phyloP scores from a whole-genome alignment of 148 eudicot species.

The Rheum nobile region DNA sequence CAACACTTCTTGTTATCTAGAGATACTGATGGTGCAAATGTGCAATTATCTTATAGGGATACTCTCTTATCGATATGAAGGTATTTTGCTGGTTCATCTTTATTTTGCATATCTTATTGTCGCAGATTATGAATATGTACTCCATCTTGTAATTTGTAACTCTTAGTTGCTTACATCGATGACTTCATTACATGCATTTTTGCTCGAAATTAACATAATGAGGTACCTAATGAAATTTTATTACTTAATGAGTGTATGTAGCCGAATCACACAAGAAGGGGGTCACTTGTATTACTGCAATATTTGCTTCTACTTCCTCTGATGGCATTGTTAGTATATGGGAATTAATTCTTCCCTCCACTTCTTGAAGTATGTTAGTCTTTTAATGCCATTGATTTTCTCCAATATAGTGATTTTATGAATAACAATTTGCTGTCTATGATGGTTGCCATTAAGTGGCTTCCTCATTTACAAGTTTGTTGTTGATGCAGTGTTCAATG shows the following conservation, averaged over 20 bases:
- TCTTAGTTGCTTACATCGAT: no score
- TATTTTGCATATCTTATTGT: background rate
- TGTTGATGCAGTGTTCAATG: background rate
- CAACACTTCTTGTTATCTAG: no score
- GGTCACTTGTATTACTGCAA: no score
- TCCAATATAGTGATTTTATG: background rate
- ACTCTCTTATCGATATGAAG: conserved; percentile 43
- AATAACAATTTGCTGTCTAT: background rate
- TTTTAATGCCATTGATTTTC: background rate
- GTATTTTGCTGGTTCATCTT: conserved; percentile 18
- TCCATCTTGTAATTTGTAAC: no score
- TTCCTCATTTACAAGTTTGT: background rate
- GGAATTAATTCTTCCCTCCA: no score
- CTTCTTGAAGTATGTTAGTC: conserved; percentile 38
- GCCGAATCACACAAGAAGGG: no score
- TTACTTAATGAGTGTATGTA: no score
- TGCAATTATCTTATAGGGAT: conserved; percentile 56
- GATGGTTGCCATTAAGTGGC: background rate
- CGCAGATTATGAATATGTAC: no score
- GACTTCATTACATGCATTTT: background rate
- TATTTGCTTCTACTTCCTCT: no score
- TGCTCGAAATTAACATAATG: background rate
- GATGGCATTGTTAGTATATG: no score
- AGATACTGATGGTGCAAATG: no score
- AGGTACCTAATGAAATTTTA: conserved; percentile 3